These are phyloP conservation scores for Paracoccidioides brasiliensis DNA, from an alignment of 2,329 filamentous ascomycete species.

Conservation along the genomic window DNA sequence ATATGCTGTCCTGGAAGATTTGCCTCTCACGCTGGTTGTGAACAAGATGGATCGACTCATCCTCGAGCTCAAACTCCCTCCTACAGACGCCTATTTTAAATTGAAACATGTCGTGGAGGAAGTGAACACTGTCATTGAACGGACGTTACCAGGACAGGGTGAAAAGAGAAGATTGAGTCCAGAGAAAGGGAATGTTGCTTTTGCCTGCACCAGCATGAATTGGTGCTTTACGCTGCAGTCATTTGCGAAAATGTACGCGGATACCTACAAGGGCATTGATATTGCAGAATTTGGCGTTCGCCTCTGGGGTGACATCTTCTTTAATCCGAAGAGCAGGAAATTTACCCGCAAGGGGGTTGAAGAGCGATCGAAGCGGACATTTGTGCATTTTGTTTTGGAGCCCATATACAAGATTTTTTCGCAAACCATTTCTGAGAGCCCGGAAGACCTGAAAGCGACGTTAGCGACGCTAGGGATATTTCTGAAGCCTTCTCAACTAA, in stretches of 20 bases:
- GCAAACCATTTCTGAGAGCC: conserved; percentile 82
- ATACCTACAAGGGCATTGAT: conserved; percentile 72
- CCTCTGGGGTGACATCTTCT: conserved; percentile 95
- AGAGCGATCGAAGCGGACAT: conserved; percentile 67
- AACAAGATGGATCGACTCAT: conserved; percentile 98
- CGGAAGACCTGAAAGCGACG: conserved; percentile 68
- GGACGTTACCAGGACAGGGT: conserved; percentile 66
- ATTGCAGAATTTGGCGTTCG: conserved; percentile 68
- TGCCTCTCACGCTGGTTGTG: conserved; percentile 79
- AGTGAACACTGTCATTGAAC: conserved; percentile 91
- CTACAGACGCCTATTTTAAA: conserved; percentile 96
- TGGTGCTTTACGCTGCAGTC: conserved; percentile 95
- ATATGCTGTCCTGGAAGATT: conserved; percentile 78
- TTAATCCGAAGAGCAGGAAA: conserved; percentile 76
- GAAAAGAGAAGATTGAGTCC: conserved; percentile 74
- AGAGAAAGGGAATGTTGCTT: conserved; percentile 96
- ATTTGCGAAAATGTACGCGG: conserved; percentile 92
- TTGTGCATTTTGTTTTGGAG: conserved; percentile 89
- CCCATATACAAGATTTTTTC: conserved; percentile 97
- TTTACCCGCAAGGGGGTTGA: conserved; percentile 83
- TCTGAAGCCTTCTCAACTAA: conserved; percentile 86
- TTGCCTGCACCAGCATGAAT: conserved; percentile 82
- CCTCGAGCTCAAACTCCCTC: conserved; percentile 83
- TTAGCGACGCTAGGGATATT: conserved; percentile 67
- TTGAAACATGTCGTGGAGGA: conserved; percentile 97